Evolutionary conservation across 2,329 filamentous ascomycete species (phyloP).

Genomic region (Verticillium longisporum): DNA sequence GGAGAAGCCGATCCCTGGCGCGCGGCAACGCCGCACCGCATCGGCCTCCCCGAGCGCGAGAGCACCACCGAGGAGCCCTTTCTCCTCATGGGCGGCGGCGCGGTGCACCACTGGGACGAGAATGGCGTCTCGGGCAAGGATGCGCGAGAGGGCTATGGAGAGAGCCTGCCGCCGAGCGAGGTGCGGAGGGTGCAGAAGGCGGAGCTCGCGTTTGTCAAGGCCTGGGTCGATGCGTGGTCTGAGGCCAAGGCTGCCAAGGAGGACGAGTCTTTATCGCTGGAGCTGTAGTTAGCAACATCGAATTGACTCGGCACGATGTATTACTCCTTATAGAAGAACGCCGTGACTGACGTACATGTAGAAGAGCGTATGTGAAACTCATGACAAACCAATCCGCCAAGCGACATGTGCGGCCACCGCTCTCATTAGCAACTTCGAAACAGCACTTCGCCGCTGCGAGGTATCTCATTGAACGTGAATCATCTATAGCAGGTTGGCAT

Average conservation of each 20-base stretch:
- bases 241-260: slow-evolving; percentile 8
- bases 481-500: no score
- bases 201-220: slow-evolving; percentile 54
- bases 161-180: slow-evolving; percentile 46
- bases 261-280: neutral
- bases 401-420: no score
- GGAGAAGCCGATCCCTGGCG: slow-evolving; percentile 78
- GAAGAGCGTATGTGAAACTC: no score
- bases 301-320: no score
- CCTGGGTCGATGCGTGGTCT: slow-evolving; percentile 60
- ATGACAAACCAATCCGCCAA: no score
- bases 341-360: no score
- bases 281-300: neutral
- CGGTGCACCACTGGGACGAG: slow-evolving; percentile 76
- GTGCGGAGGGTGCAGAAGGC: slow-evolving; percentile 52
- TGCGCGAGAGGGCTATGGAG: slow-evolving; percentile 32
- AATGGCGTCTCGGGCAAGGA: slow-evolving; percentile 58
- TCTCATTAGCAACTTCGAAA: no score
- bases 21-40: slow-evolving; percentile 64
- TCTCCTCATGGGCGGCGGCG: slow-evolving; percentile 61
- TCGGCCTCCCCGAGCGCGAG: slow-evolving; percentile 45
- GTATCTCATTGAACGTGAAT: no score
- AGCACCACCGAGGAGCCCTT: slow-evolving; percentile 63
- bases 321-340: no score
- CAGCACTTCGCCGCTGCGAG: no score